phyloP scores from a whole-genome alignment of 2,329 filamentous ascomycete species.

The Mycosphaerella sp. region DNA sequence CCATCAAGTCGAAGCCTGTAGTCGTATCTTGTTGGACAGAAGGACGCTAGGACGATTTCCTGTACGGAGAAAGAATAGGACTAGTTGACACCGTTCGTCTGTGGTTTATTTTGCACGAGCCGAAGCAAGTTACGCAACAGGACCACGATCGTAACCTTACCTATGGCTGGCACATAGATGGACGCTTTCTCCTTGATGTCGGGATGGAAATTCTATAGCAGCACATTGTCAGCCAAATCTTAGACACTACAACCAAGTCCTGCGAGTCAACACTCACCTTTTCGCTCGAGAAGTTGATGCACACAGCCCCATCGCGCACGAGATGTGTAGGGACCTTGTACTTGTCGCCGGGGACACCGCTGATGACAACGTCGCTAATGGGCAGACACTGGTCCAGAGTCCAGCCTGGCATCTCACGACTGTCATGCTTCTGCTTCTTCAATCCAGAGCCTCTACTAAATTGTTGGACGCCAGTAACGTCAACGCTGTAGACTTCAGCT shows the following conservation, averaged over 20 bases:
- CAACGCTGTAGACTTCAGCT: conserved; percentile 89
- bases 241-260: background rate
- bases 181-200: conserved; percentile 92
- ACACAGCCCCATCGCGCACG: conserved; percentile 86
- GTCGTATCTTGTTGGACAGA: too few species aligned
- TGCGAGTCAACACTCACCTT: conserved; percentile 47
- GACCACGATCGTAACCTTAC: conserved; percentile 94
- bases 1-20: too few species aligned
- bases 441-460: conserved; percentile 88
- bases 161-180: conserved; percentile 94
- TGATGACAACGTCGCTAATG: conserved; percentile 88
- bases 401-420: conserved; percentile 75
- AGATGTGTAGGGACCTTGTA: conserved; percentile 86
- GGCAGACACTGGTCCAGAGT: conserved; percentile 74
- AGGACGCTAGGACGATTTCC: too few species aligned
- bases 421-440: conserved; percentile 77
- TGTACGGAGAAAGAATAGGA: background rate
- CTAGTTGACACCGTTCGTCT: conserved; percentile 7
- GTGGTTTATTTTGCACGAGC: conserved; percentile 35
- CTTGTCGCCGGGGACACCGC: conserved; percentile 77
- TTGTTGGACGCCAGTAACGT: conserved; percentile 83
- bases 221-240: conserved; percentile 4
- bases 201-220: conserved; percentile 68
- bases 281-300: conserved; percentile 95
- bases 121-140: conserved; percentile 76